Evolutionary conservation across 2,329 filamentous ascomycete species (phyloP).

Genomic region (Talaromyces sp.): DNA sequence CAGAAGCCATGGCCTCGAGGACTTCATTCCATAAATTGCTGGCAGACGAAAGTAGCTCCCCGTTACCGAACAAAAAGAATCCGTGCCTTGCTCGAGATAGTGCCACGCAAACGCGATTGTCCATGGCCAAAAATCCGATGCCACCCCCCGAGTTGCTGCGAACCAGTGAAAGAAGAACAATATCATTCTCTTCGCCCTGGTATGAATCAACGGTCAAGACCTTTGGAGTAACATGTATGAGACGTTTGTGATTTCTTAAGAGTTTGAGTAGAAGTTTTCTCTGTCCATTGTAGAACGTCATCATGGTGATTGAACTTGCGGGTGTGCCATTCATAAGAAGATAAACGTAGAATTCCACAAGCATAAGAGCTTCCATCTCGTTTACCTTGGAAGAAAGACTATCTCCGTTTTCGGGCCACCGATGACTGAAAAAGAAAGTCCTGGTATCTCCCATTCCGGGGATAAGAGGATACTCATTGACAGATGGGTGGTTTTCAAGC

Average conservation of each 20-base stretch:
- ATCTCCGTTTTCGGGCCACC: conserved; percentile 66
- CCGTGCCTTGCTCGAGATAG: conserved; percentile 73
- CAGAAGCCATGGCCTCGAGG: conserved; percentile 44
- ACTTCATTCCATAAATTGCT: conserved; percentile 58
- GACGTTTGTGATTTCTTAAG: conserved; percentile 40
- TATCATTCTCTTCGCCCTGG: conserved; percentile 87
- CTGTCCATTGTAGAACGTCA: conserved; percentile 90
- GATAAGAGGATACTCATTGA: conserved; percentile 56
- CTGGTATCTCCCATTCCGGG: conserved; percentile 65
- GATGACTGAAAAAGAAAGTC: conserved; percentile 66
- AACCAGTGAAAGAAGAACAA: conserved; percentile 79
- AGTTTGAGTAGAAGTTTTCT: conserved; percentile 63
- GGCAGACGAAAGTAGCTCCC: conserved; percentile 52
- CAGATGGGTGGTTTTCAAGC: conserved; percentile 61
- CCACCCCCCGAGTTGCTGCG: conserved; percentile 62
- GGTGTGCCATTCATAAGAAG: conserved; percentile 68
- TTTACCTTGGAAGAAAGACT: conserved; percentile 70
- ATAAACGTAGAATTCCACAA: conserved; percentile 72
- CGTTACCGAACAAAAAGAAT: conserved; percentile 84
- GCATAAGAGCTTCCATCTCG: conserved; percentile 71
- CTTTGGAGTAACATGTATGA: conserved; percentile 54
- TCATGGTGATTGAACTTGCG: conserved; percentile 68
- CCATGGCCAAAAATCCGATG: conserved; percentile 74
- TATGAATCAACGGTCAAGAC: conserved; percentile 86
- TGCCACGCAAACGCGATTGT: conserved; percentile 65